Conservation (phyloP, 2,329 filamentous ascomycete species). For the Penicillium sp. region DNA sequence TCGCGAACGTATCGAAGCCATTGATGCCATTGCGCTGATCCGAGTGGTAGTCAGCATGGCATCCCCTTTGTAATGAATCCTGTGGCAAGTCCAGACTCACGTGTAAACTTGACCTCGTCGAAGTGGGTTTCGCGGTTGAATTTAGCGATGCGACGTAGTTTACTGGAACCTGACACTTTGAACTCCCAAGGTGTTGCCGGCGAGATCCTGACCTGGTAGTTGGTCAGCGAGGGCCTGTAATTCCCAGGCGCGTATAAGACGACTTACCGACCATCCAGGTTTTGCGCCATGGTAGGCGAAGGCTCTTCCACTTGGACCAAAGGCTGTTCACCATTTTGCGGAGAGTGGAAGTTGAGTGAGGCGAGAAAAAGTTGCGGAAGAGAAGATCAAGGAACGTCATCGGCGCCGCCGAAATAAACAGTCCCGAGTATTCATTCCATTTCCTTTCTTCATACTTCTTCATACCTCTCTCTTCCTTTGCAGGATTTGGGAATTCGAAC, state of each 20-base stretch:
- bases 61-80: neutral
- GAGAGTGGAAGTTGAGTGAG: conserved; percentile 8
- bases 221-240: conserved; percentile 10
- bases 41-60: conserved; percentile 14
- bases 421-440: conserved; percentile 20
- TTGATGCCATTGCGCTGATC: conserved; percentile 60
- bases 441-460: conserved; percentile 5
- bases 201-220: conserved; percentile 53
- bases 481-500: neutral
- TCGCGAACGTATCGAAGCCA: conserved; percentile 60
- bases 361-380: conserved; percentile 10
- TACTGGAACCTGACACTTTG: conserved; percentile 51
- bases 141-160: conserved; percentile 56
- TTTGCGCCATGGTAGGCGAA: conserved; percentile 58
- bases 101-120: conserved; percentile 56
- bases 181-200: conserved; percentile 66
- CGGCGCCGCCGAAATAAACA: conserved; percentile 20
- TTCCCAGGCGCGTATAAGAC: neutral
- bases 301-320: conserved; percentile 60
- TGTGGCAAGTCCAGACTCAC: conserved; percentile 36
- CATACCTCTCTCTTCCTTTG: neutral
- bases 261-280: conserved; percentile 53
- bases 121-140: conserved; percentile 51
- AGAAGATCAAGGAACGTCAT: conserved; percentile 25
- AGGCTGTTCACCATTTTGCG: conserved; percentile 43